These are phyloP conservation scores for Ophiostoma sp. DNA, from an alignment of 2,329 filamentous ascomycete species.

Conservation along the genomic window DNA sequence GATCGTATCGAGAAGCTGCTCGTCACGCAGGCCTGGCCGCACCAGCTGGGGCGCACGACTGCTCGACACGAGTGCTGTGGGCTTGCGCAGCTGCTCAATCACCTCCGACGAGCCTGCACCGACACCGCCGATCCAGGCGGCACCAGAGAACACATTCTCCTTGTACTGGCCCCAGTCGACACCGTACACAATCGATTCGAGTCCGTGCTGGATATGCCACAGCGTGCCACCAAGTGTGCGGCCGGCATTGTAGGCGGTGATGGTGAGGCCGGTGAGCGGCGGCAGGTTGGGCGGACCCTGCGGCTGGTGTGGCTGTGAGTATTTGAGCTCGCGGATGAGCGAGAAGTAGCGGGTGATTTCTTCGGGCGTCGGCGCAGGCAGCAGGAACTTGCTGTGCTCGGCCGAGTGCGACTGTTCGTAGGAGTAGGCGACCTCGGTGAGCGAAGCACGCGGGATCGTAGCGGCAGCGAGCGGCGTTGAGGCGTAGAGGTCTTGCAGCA, in stretches of 20 bases:
- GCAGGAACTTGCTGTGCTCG: conserved; percentile 49
- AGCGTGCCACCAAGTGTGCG: conserved; percentile 95
- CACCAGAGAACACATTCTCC: conserved; percentile 89
- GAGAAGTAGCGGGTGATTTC: conserved; percentile 93
- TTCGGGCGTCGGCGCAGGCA: conserved; percentile 69
- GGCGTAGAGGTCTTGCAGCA: conserved; percentile 86
- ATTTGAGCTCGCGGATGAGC: conserved; percentile 85
- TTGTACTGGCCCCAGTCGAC: conserved; percentile 98
- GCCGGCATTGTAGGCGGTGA: conserved; percentile 94
- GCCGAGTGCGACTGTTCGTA: conserved; percentile 47
- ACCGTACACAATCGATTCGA: conserved; percentile 95
- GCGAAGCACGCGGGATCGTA: conserved; percentile 65
- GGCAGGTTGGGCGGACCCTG: conserved; percentile 81
- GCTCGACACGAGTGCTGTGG: conserved; percentile 89
- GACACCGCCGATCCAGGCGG: conserved; percentile 81
- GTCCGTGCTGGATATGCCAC: conserved; percentile 95
- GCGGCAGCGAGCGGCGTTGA: conserved; percentile 85
- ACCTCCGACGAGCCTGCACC: conserved; percentile 73
- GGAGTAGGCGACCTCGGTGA: conserved; percentile 59
- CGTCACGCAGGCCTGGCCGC: conserved; percentile 77
- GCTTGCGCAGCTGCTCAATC: conserved; percentile 86
- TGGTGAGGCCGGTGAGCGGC: conserved; percentile 81
- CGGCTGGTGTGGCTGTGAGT: conserved; percentile 92
- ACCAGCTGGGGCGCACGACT: conserved; percentile 65
- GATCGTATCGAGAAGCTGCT: conserved; percentile 76